A percentile compares a stretch with the other conserved stretches of the same genome.
Evolutionary conservation across 306 rosid genomes (phyloP).

Genomic region (Lithocarpus polystachyus): DNA sequence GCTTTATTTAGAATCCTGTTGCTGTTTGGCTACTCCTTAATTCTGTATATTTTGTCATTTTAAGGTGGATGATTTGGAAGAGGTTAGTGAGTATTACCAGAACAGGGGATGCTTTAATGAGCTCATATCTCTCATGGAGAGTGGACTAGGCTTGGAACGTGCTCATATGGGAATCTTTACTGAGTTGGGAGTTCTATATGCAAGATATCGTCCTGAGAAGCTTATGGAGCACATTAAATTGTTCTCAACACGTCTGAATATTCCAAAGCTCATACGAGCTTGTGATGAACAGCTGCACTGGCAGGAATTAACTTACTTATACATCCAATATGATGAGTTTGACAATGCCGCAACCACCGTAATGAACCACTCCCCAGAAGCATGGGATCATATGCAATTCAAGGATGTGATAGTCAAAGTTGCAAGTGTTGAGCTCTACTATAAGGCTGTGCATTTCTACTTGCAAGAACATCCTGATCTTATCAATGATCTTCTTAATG

Average conservation of each 20-base stretch:
- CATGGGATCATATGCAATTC: slow-evolving; percentile 99
- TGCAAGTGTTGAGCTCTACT: slow-evolving; percentile 92
- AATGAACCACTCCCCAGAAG: slow-evolving; percentile 99
- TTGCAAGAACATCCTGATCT: slow-evolving; percentile 99
- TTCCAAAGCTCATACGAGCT: slow-evolving; percentile 97
- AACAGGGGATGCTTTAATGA: slow-evolving; percentile 98
- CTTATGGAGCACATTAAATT: slow-evolving; percentile 99
- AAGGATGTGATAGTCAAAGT: slow-evolving; percentile 93
- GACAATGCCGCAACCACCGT: slow-evolving; percentile 98
- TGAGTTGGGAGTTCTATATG: slow-evolving; percentile 95
- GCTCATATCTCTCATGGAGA: slow-evolving; percentile 97
- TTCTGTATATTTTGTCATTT: slow-evolving; percentile 6
- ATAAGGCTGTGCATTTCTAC: slow-evolving; percentile 97
- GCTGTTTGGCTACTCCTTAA: not conserved
- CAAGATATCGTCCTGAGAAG: slow-evolving; percentile 98
- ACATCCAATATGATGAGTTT: slow-evolving; percentile 96
- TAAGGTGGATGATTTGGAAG: slow-evolving; percentile 98
- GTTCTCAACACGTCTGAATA: slow-evolving; percentile 89
- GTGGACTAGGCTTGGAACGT: slow-evolving; percentile 97
- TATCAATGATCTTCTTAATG: slow-evolving; percentile 93
- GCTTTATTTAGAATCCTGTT: not conserved
- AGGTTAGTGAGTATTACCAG: slow-evolving; percentile 98
- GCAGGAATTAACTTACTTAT: slow-evolving; percentile 93
- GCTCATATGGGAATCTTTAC: slow-evolving; percentile 99
- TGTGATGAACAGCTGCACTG: slow-evolving; percentile 99